phyloP scores from a whole-genome alignment of 805 yeast species.

The Saccharomycopsis oosterbeekiorum region DNA sequence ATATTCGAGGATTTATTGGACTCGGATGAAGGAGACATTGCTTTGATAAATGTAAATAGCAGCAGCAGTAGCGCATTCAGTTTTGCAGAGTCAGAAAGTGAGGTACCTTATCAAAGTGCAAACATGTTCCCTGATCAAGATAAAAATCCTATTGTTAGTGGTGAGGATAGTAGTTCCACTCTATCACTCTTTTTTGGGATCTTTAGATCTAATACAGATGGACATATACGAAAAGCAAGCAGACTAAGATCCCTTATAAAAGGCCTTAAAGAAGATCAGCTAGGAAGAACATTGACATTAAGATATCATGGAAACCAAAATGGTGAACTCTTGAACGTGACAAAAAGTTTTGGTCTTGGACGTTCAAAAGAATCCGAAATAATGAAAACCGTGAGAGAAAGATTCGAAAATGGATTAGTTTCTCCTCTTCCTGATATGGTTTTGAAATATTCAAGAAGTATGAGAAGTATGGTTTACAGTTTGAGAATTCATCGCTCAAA shows the following conservation, averaged over 20 bases:
- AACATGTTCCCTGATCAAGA: background rate
- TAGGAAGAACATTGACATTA: background rate
- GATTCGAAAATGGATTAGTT: background rate
- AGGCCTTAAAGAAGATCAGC: background rate
- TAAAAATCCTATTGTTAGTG: background rate
- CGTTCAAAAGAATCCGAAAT: background rate
- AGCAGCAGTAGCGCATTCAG: background rate
- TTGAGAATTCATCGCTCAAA: background rate
- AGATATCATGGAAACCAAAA: background rate
- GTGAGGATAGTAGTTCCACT: background rate
- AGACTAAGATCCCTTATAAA: background rate
- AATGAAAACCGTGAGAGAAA: background rate
- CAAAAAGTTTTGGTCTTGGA: background rate
- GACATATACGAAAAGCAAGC: background rate
- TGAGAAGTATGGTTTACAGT: slow-evolving; percentile 3
- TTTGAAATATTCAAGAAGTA: slow-evolving; percentile 4
- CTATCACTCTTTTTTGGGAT: background rate
- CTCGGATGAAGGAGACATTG: too few relatives aligned
- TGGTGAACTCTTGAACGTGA: background rate
- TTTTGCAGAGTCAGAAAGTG: background rate
- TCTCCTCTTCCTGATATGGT: background rate
- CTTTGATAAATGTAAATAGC: background rate
- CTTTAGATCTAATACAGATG: background rate
- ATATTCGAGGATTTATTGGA: background rate
- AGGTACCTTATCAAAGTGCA: background rate